Evolutionary conservation across 768 basidiomycete species (phyloP), one percentile per base, ranked within the genome.

Genomic region (Termitomyces sp.): DNA sequence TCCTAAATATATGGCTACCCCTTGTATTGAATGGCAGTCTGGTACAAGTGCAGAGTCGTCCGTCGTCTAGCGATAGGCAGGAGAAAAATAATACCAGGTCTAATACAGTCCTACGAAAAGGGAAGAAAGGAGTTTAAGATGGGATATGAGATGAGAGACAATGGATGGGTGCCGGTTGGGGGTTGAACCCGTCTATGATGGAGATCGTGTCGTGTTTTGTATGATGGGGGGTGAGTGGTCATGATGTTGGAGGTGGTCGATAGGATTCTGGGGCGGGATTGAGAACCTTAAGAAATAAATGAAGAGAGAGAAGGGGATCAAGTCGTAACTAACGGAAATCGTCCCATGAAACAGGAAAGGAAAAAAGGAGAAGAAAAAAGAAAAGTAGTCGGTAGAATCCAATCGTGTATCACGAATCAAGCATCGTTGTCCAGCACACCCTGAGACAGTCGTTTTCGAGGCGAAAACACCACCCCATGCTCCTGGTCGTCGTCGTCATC

Each of bases 391-490:
- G 16, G 14, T 38, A 26, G 5, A 14, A 38, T 16, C 5, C 16
- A 20, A 51, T 51, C 35, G 8, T 26, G 16, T 18, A 38, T 38
- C 26, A 23, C 6, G 7, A 16, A 49, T 41, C 38, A n/a, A n/a
- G 38, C 38, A 35, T 36, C 48, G 14, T 57, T 46, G 28, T 28
- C 46, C 16, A 9, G 36, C n/a, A 14, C 20, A 20, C 50, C n/a
- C 9, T 41, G 13, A 32, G 46, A 46, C 9, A 53, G 38, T 35
- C 63, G 68, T 49, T 63, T 67, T 53, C 70, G 61, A 47, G 73
- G 70, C 26, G 73, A 69, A 56, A 75, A 75, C 30, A 66, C 69
- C 3, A 75, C 71, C n/a, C 56, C 70, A 46, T 66, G 60, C 44
- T 70, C 69, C 49, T 58, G 32, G 28, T 58, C 50, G n/a, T 70